A percentile compares a stretch with the other conserved stretches of the same genome.
Conservation (phyloP, 768 basidiomycete species). For the Tremella mesenterica region DNA sequence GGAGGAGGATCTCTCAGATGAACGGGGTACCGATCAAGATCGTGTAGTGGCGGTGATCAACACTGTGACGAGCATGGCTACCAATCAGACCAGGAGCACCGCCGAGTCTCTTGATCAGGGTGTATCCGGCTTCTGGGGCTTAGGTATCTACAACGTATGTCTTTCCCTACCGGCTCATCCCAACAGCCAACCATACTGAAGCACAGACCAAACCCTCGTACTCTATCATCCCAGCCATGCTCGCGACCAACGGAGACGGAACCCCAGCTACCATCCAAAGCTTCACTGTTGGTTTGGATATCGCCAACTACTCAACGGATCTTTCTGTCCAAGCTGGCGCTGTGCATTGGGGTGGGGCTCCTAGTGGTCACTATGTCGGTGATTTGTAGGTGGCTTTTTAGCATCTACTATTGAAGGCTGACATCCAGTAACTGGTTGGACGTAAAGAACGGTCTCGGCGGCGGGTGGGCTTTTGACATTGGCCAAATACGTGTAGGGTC, state of each 20-base stretch:
- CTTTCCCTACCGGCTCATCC: background rate
- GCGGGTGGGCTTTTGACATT: constrained; percentile 32
- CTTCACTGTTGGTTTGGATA: constrained; percentile 34
- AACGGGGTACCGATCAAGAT: constrained; percentile 9
- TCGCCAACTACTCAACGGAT: constrained; percentile 16
- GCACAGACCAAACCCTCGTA: background rate
- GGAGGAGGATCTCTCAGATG: constrained; percentile 9
- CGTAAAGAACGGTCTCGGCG: constrained; percentile 11
- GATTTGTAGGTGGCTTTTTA: constrained; percentile 31
- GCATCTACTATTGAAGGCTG: background rate
- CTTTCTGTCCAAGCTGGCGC: constrained; percentile 18
- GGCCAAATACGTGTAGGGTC: constrained; percentile 21
- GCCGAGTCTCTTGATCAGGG: constrained; percentile 16
- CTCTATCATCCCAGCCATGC: constrained; percentile 25
- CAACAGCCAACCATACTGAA: background rate
- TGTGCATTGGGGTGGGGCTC: constrained; percentile 41
- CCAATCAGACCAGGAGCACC: constrained; percentile 3
- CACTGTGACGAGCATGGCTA: constrained; percentile 5
- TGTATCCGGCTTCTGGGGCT: constrained; percentile 33
- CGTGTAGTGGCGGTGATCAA: background rate
- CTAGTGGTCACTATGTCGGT: constrained; percentile 17
- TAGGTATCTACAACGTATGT: constrained; percentile 38
- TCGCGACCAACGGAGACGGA: constrained; percentile 11
- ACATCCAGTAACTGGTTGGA: constrained; percentile 36
- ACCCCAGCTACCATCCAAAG: constrained; percentile 4